These are phyloP conservation scores for Taphrina pruni DNA, from an alignment of 1,139 yeast genomes.

Conservation along the genomic window DNA sequence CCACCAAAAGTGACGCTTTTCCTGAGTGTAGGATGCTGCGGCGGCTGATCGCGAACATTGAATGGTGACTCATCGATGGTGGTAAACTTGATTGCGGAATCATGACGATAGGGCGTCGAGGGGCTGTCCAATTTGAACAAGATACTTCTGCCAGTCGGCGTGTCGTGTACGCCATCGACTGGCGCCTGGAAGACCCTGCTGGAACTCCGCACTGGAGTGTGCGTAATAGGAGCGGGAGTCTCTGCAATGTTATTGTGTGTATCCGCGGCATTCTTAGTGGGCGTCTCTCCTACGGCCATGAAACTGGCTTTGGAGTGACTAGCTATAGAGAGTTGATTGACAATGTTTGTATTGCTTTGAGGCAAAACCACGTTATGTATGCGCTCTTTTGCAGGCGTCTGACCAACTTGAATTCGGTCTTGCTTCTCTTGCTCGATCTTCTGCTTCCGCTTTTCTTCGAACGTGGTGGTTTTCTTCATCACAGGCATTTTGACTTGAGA, in stretches of 20 bases:
- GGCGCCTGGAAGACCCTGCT: slow-evolving; percentile 18
- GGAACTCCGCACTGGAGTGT: not conserved
- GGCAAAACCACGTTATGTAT: not conserved
- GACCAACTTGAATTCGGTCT: slow-evolving; percentile 32
- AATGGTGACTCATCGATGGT: not conserved
- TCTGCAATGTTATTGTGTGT: slow-evolving; percentile 2
- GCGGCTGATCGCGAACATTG: not conserved
- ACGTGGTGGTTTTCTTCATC: slow-evolving; percentile 3
- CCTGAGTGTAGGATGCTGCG: slow-evolving; percentile 3
- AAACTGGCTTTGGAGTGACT: slow-evolving; percentile 30
- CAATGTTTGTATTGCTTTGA: not conserved
- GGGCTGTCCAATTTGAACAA: slow-evolving; percentile 27
- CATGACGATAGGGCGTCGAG: not conserved
- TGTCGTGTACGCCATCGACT: slow-evolving; percentile 21
- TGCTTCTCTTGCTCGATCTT: slow-evolving; percentile 21
- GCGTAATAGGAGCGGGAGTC: slow-evolving; percentile 1
- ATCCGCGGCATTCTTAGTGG: slow-evolving; percentile 1
- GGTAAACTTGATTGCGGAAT: not conserved
- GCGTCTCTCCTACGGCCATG: slow-evolving; percentile 35
- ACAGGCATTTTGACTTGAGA: not conserved
- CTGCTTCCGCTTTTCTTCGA: slow-evolving; percentile 29
- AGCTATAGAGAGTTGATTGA: slow-evolving; percentile 12
- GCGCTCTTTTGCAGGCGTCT: slow-evolving; percentile 32
- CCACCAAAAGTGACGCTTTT: slow-evolving; percentile 28
- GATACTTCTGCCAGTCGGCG: slow-evolving; percentile 17